Evolutionary conservation across 257 asterid species (phyloP).

Genomic region (Jaltomata sinuosa): DNA sequence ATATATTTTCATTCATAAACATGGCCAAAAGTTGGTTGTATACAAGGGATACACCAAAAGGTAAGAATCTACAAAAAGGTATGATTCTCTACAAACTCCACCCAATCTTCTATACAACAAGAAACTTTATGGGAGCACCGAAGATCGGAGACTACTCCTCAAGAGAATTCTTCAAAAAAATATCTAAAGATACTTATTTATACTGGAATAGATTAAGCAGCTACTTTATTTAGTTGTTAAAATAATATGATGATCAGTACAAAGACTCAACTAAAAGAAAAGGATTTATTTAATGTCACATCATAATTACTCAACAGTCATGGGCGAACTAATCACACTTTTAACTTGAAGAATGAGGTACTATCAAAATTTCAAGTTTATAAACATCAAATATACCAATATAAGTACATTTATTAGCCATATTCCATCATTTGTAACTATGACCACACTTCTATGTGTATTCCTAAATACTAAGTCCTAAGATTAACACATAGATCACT

Average conservation of each 20-base stretch:
- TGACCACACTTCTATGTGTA: background rate
- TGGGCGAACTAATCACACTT: background rate
- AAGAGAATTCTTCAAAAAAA: background rate
- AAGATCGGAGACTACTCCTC: too few species aligned
- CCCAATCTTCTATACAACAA: too few species aligned
- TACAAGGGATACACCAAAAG: too few species aligned
- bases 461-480: background rate
- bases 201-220: background rate
- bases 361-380: background rate
- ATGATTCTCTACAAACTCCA: too few species aligned
- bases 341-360: background rate
- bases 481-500: background rate
- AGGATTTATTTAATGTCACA: too few species aligned
- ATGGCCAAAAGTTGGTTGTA: too few species aligned
- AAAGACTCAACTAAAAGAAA: background rate
- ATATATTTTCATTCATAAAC: too few species aligned
- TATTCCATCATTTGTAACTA: background rate
- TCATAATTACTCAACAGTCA: background rate
- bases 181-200: background rate
- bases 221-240: background rate
- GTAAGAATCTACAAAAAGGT: too few species aligned
- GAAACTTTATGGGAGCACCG: too few species aligned
- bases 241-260: background rate
- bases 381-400: background rate
- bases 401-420: background rate